Base-by-base conservation (phyloP, 495 filamentous ascomycete genomes). In the Baudoinia panamericana region DNA sequence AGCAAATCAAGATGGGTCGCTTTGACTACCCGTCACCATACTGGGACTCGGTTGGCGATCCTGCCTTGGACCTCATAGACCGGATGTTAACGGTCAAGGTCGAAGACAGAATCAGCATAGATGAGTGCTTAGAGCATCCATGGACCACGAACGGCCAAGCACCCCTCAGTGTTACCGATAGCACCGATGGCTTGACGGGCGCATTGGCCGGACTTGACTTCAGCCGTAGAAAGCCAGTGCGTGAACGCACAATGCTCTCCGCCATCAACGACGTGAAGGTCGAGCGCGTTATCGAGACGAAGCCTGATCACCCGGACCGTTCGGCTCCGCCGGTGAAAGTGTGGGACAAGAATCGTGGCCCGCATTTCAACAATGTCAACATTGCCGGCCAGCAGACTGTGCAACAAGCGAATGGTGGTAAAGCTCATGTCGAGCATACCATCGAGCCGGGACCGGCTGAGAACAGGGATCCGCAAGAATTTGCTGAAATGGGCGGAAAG, bases 21-120 rank as follows among this genome's bases (percentile, higher is more conserved):
- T 96, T 93, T 49, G 84, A 95, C 59, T 99, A 94, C 49, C 92
- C 92, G 1, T 88, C 84, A 1, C 92, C 92, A 12, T 99, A 96
- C 58, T 99, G 92, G 92, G 90, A 96, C 59, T 74, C 78, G 3
- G 79, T 99, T 43, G 80, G 76, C 42, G 92, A 99, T 42, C 72
- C 80, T 28, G 92, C 88, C 3, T 67, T 96, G 37, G 87, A 95
- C 43, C 71, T 99, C 18, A 96, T 99, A 43, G 92, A 96, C 56
- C 70, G 71, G 22, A 99, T 99, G 92, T 72, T 99, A 22, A 79
- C 79, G 0, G 85, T 93, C 12, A 75, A 94, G 46, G 76, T 81
- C 12, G 75, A 85, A 21, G 72, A 78, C 56, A 73, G 92, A 22
- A 85, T 80, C 56, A 90, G 81, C 0, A 73, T 96, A 40, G 86